phyloP scores from a whole-genome alignment of 768 basidiomycete genomes.

The Pleurotus djamor region DNA sequence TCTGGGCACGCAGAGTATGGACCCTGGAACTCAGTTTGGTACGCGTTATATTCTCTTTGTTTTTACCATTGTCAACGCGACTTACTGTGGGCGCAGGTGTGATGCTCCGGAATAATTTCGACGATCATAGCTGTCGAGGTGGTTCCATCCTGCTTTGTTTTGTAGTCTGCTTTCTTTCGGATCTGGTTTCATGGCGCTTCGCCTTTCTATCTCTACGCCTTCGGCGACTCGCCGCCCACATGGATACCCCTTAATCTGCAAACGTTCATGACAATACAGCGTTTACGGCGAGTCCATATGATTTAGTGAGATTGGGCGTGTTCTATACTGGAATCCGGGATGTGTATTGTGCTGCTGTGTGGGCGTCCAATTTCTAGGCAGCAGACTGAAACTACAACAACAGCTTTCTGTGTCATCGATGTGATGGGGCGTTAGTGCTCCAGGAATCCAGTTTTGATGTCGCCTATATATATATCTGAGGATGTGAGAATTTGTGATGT shows the following conservation, averaged over 20 bases:
- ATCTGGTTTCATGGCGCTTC: background rate
- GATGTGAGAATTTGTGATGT: constrained; percentile 8
- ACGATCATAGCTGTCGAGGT: background rate
- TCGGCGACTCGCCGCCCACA: background rate
- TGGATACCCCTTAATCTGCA: constrained; percentile 6
- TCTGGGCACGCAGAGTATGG: constrained; percentile 99
- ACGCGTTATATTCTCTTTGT: constrained; percentile 16
- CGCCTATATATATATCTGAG: background rate
- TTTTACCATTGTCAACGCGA: constrained; percentile 2
- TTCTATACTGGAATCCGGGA: background rate
- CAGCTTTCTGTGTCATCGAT: background rate
- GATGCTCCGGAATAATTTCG: constrained; percentile 6
- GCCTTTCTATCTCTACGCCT: background rate
- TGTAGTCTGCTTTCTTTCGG: constrained; percentile 7
- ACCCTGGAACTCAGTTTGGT: constrained; percentile 96
- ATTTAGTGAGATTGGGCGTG: background rate
- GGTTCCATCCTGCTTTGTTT: constrained; percentile 6
- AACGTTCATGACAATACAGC: constrained; percentile 1
- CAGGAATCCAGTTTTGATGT: background rate
- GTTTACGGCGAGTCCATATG: constrained; percentile 1
- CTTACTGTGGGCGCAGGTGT: constrained; percentile 16
- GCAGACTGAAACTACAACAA: background rate
- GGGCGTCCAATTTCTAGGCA: background rate
- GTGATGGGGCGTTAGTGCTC: background rate
- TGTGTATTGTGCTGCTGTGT: constrained; percentile 1